Conservation (phyloP, 176 grass and related monocot species). For the Lolium perenne region DNA sequence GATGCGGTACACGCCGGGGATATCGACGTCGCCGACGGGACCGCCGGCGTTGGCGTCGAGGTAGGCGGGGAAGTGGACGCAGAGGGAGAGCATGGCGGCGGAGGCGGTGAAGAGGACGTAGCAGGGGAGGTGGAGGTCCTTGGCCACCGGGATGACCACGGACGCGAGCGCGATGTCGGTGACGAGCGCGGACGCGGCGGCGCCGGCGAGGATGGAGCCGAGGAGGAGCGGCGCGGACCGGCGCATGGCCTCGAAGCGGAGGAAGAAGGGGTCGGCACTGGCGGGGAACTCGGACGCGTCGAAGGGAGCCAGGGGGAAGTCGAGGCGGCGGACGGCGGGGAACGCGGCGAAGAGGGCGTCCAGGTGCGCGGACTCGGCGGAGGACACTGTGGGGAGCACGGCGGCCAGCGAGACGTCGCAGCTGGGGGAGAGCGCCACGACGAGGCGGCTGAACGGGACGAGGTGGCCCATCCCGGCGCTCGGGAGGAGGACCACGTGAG, state of each 20-base stretch:
- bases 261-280: constrained; percentile 67
- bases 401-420: constrained; percentile 66
- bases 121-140: constrained; percentile 46
- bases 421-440: constrained; percentile 40
- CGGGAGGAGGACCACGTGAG: constrained; percentile 72
- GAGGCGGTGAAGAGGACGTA: constrained; percentile 74
- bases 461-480: constrained; percentile 89
- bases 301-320: constrained; percentile 55
- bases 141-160: constrained; percentile 45
- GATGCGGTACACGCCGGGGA: constrained; percentile 56
- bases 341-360: constrained; percentile 39
- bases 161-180: constrained; percentile 56
- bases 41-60: constrained; percentile 19
- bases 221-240: constrained; percentile 62
- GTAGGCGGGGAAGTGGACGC: constrained; percentile 56
- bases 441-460: constrained; percentile 69
- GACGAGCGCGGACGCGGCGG: constrained; percentile 47
- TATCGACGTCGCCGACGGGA: constrained; percentile 46
- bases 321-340: constrained; percentile 50
- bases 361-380: constrained; percentile 50
- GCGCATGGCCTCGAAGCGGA: constrained; percentile 63
- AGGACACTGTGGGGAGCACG: constrained; percentile 7
- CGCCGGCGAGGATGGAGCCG: constrained; percentile 45
- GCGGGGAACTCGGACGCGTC: constrained; percentile 50
- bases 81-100: constrained; percentile 65